Percentiles rank a stretch among this genome's conserved stretches.
These are phyloP conservation scores for Melanogaster broomeanus DNA, from an alignment of 768 basidiomycete species.

Conservation along the genomic window DNA sequence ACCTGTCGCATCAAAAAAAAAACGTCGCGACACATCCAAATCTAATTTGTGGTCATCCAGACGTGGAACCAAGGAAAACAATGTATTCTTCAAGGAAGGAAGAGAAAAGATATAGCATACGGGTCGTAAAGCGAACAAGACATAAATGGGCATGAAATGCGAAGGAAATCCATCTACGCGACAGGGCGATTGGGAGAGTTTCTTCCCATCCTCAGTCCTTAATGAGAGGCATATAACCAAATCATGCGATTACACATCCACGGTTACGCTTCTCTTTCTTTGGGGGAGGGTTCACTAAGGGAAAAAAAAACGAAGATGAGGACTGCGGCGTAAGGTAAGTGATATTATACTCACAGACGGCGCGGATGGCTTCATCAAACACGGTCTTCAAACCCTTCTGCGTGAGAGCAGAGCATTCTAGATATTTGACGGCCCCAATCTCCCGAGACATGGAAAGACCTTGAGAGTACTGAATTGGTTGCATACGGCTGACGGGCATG, in stretches of 20 bases:
- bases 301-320: slow-evolving; percentile 5
- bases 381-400: slow-evolving; percentile 99
- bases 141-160: slow-evolving; percentile 69
- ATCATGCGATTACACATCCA: slow-evolving; percentile 75
- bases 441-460: slow-evolving; percentile 91
- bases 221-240: slow-evolving; percentile 23
- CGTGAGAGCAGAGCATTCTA: slow-evolving; percentile 94
- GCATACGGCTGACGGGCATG: slow-evolving; percentile 70
- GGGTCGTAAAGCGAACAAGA: slow-evolving; percentile 66
- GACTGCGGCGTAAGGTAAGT: neutral
- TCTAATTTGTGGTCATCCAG: slow-evolving; percentile 7
- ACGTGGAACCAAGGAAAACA: slow-evolving; percentile 34
- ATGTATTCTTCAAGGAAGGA: slow-evolving; percentile 37
- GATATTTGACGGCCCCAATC: slow-evolving; percentile 93
- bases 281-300: slow-evolving; percentile 74
- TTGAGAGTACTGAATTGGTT: slow-evolving; percentile 89
- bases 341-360: slow-evolving; percentile 71
- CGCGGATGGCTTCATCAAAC: slow-evolving; percentile 98
- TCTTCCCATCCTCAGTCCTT: slow-evolving; percentile 8
- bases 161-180: slow-evolving; percentile 36
- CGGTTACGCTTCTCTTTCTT: slow-evolving; percentile 50
- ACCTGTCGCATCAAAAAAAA: neutral
- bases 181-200: slow-evolving; percentile 20
- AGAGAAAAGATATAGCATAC: slow-evolving; percentile 44
- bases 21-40: neutral